Evolutionary conservation across 2,329 filamentous ascomycete species (phyloP).

Genomic region (Apiospora rasikravindrae): DNA sequence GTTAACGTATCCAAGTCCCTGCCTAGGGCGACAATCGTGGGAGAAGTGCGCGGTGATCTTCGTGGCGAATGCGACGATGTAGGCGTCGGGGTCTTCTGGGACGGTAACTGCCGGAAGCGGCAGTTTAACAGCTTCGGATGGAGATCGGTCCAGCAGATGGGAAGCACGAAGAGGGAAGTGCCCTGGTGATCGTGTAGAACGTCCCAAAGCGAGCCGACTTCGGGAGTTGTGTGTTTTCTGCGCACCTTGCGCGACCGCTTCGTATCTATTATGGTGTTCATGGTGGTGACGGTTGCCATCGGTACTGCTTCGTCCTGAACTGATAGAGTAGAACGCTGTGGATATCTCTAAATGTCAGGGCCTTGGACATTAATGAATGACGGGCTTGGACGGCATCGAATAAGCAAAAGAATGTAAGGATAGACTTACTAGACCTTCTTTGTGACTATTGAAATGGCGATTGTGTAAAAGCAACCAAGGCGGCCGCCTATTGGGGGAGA

Average conservation of each 20-base stretch:
- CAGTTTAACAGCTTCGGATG: conserved; percentile 55
- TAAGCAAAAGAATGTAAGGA: background rate
- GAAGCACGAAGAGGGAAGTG: conserved; percentile 54
- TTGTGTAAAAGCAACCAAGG: conserved; percentile 12
- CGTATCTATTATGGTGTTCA: conserved; percentile 21
- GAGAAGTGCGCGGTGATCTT: conserved; percentile 46
- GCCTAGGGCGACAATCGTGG: conserved; percentile 48
- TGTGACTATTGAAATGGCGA: background rate
- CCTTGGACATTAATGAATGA: background rate
- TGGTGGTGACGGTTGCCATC: conserved; percentile 21
- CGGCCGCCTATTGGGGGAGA: background rate
- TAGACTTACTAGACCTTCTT: background rate
- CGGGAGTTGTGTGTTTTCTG: conserved; percentile 45
- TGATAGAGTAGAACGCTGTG: background rate
- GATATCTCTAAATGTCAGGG: background rate
- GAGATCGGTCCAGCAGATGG: conserved; percentile 61
- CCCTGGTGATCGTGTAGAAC: conserved; percentile 56
- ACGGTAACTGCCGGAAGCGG: conserved; percentile 49
- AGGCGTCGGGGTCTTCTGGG: conserved; percentile 49
- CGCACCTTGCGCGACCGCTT: conserved; percentile 36
- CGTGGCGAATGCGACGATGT: conserved; percentile 41
- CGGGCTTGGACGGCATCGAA: background rate
- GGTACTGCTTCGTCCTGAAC: background rate
- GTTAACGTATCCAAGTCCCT: conserved; percentile 51
- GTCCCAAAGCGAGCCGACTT: conserved; percentile 57